A percentile compares a stretch with the other conserved stretches of the same genome.
phyloP scores from a whole-genome alignment of 495 filamentous ascomycete species.

The Recurvomyces mirabilis region DNA sequence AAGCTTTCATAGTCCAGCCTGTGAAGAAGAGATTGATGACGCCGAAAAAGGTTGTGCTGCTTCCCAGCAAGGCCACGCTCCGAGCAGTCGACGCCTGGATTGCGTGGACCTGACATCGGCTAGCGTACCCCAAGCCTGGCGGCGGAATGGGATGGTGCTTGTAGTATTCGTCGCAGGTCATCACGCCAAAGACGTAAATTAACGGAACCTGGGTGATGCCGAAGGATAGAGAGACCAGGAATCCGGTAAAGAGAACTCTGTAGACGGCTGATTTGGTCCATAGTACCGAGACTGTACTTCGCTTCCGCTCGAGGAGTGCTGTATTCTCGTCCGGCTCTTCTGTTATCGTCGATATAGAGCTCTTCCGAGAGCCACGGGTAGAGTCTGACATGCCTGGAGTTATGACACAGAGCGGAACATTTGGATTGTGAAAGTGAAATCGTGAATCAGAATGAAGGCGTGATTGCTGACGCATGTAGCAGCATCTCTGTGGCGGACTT shows the following conservation, averaged over 20 bases:
- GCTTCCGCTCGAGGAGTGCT: slow-evolving; percentile 6
- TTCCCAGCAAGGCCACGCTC: slow-evolving; percentile 41
- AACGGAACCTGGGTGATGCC: slow-evolving; percentile 50
- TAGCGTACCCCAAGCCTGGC: slow-evolving; percentile 21
- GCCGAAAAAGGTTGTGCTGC: slow-evolving; percentile 33
- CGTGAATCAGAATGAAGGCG: no score
- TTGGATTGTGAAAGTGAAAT: not conserved
- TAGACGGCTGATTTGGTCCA: slow-evolving; percentile 20
- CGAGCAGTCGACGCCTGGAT: slow-evolving; percentile 47
- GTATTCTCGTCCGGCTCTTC: slow-evolving; percentile 5
- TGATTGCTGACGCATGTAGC: no score
- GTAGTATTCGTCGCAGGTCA: slow-evolving; percentile 50
- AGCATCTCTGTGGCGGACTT: no score
- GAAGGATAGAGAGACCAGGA: slow-evolving; percentile 45
- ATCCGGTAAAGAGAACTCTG: slow-evolving; percentile 36
- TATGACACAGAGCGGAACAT: no score
- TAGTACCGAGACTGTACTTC: slow-evolving; percentile 2
- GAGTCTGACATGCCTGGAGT: not conserved
- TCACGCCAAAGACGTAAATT: slow-evolving; percentile 46
- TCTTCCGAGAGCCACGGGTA: not conserved
- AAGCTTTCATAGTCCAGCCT: slow-evolving; percentile 44
- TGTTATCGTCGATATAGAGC: slow-evolving; percentile 2
- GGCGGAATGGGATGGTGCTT: slow-evolving; percentile 32
- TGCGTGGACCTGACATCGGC: slow-evolving; percentile 36
- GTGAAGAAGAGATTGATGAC: slow-evolving; percentile 47